Base-by-base conservation (phyloP, 768 basidiomycete species). In the Tricholoma terreum region DNA sequence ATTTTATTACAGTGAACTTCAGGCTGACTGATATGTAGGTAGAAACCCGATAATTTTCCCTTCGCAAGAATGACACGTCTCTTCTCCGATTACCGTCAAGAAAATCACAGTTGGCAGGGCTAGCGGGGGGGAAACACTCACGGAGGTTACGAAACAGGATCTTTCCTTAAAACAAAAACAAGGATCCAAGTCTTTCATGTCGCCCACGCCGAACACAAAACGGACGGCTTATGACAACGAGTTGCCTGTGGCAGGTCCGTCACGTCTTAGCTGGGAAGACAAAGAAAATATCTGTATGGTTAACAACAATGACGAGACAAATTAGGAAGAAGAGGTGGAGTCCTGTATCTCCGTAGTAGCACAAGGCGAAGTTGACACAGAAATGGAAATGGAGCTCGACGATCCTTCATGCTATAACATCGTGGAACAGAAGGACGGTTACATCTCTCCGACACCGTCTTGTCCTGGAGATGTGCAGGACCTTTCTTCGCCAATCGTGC, bases 401-500 rank as follows among this genome's bases (percentile, higher is more conserved):
- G 73, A 81, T 57, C 72, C 74, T 7, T 71, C 76, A 30, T 56
- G 54, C 68, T 59, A 77, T 46, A 77, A 82, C 52, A 65, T 62
- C 9, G 83, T 90, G 14, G 76, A 78, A 65, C 90, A 90, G 71
- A 90, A 92, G 66, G 89, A 89, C 58, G 90, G 91, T 14, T 93
- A 92, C 70, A 77, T 89, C 53, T 90, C 90, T n/a, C 90, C 89
- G 14, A 73, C 81, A 8, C 73, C 80, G 48, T 83, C 83, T 22
- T 74, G 78, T 61, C 78, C 77, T 50, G 75, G 75, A 59, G 85
- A 85, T 35, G 79, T 79, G 24, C 83, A 88, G 57, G 84, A 85
- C 8, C 63, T 91, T 27, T 89, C 87, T 48, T 90, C 89, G 10
- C 89, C 89, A 21, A 58, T 75, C 38, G 75, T 74, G 33, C 73